Conservation (phyloP, 768 basidiomycete species). For the Tremella mesenterica region DNA sequence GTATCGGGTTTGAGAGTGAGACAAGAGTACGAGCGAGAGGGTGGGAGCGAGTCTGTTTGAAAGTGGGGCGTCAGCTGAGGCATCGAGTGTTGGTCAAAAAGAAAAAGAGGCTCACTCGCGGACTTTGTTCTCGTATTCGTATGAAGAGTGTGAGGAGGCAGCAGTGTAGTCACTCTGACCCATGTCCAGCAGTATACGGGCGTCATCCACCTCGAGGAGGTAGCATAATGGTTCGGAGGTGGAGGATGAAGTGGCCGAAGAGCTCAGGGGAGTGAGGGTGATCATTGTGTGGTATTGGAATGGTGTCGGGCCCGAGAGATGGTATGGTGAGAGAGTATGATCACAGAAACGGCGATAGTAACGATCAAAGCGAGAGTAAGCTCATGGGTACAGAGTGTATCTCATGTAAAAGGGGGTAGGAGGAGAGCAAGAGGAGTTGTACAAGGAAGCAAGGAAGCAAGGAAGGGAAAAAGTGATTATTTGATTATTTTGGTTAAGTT, state of each 20-base stretch:
- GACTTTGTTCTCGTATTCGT: conserved; percentile 41
- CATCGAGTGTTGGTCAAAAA: neutral
- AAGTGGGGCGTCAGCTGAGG: neutral
- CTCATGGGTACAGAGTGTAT: too few species aligned
- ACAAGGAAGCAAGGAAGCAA: too few species aligned
- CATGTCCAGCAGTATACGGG: conserved; percentile 86
- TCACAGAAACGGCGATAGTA: too few species aligned
- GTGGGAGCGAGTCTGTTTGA: conserved; percentile 60
- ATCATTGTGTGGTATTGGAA: too few species aligned
- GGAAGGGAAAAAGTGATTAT: too few species aligned
- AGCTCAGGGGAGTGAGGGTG: conserved; percentile 85
- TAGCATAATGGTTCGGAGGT: conserved; percentile 60
- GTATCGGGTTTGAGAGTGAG: conserved; percentile 84
- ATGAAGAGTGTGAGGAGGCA: conserved; percentile 17
- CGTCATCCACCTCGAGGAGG: conserved; percentile 86
- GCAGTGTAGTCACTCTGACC: conserved; percentile 53
- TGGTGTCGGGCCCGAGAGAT: too few species aligned
- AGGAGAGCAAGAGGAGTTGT: too few species aligned
- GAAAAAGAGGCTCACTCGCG: conserved; percentile 34
- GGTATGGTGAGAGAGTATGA: too few species aligned
- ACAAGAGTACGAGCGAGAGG: conserved; percentile 82
- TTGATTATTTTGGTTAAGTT: too few species aligned
- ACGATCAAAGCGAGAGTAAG: too few species aligned
- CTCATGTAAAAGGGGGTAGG: too few species aligned
- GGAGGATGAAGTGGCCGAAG: conserved; percentile 45